These are phyloP conservation scores for Komagataella pastoris DNA, from an alignment of 805 yeast species.

Conservation along the genomic window DNA sequence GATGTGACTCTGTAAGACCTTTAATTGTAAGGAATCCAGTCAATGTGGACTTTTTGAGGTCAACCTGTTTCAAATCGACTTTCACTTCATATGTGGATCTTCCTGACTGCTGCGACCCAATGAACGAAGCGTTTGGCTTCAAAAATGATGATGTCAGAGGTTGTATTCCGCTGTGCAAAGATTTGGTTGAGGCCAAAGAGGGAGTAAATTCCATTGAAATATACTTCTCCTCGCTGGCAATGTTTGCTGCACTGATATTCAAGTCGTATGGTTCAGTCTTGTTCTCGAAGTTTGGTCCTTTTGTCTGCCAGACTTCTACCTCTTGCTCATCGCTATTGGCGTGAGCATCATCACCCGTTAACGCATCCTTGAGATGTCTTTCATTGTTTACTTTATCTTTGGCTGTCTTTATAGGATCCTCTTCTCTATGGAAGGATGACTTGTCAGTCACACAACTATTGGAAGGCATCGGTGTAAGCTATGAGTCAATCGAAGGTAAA, in stretches of 20 bases:
- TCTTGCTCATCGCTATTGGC: background rate
- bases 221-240: background rate
- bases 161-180: background rate
- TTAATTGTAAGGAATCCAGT: constrained; percentile 55
- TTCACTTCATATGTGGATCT: constrained; percentile 49
- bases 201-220: background rate
- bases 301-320: background rate
- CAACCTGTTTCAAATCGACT: constrained; percentile 61
- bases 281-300: background rate
- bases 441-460: background rate
- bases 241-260: background rate
- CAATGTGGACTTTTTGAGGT: constrained; percentile 33
- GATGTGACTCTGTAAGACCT: constrained; percentile 49
- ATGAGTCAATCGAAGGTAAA: background rate
- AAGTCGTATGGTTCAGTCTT: background rate
- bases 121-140: constrained; percentile 46
- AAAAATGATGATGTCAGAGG: constrained; percentile 26
- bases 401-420: background rate
- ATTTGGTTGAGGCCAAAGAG: background rate
- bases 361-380: background rate
- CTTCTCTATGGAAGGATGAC: background rate
- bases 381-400: background rate
- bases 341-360: background rate
- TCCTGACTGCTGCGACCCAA: constrained; percentile 64
- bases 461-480: background rate